Percentiles rank a stretch among this genome's conserved stretches.
Evolutionary conservation across 495 filamentous ascomycete species (phyloP).

Genomic region (Penicillium nucicola): DNA sequence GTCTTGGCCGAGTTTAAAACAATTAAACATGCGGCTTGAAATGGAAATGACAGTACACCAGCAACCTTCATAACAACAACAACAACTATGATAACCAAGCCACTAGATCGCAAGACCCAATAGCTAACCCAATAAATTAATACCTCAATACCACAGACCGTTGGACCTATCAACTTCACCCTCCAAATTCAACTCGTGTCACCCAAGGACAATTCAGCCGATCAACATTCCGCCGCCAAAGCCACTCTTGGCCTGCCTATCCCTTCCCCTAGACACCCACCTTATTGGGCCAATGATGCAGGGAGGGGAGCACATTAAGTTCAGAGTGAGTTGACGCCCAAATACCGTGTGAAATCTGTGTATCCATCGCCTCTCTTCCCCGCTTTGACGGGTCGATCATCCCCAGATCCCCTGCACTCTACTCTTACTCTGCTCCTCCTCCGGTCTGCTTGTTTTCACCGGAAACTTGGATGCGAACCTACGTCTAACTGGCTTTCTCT

Average conservation of each 20-base stretch:
- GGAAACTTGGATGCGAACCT: too few species aligned
- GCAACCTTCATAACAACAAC: too few species aligned
- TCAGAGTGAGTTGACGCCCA: neutral
- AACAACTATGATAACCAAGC: too few species aligned
- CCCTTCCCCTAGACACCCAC: slow-evolving; percentile 11
- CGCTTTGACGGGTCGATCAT: slow-evolving; percentile 25
- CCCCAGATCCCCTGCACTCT: neutral
- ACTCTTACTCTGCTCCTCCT: neutral
- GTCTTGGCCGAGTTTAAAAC: slow-evolving; percentile 6
- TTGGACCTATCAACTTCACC: neutral
- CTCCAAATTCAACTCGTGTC: neutral
- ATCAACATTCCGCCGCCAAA: slow-evolving; percentile 19
- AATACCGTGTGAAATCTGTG: neutral
- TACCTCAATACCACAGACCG: neutral
- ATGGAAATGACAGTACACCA: neutral
- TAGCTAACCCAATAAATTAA: too few species aligned
- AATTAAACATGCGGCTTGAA: too few species aligned
- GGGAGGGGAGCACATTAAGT: neutral
- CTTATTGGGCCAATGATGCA: slow-evolving; percentile 12
- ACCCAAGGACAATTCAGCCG: slow-evolving; percentile 16
- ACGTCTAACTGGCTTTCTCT: too few species aligned
- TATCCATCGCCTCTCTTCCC: slow-evolving; percentile 11
- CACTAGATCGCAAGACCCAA: too few species aligned
- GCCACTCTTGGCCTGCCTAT: slow-evolving; percentile 9
- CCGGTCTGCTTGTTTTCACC: neutral